Percentiles rank a stretch among this genome's conserved stretches.
These are phyloP conservation scores for Candida neerlandica DNA, from an alignment of 1,139 yeast genomes.

Conservation along the genomic window DNA sequence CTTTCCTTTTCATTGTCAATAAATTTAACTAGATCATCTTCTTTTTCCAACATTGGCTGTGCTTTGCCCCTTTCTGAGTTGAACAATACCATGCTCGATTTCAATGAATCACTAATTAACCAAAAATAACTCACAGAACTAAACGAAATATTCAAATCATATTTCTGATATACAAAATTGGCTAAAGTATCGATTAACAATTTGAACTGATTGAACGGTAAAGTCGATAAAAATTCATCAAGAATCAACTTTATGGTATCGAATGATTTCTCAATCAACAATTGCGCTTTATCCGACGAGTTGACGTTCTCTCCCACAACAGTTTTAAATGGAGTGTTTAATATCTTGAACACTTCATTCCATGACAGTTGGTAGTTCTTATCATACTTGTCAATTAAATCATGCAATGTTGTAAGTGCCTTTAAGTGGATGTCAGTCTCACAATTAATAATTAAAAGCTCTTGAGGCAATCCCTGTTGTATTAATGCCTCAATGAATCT, in stretches of 20 bases:
- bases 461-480: conserved; percentile 40
- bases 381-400: conserved; percentile 72
- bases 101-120: conserved; percentile 80
- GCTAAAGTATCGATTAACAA: conserved; percentile 70
- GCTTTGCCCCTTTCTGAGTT: conserved; percentile 17
- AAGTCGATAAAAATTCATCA: conserved; percentile 74
- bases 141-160: conserved; percentile 83
- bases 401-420: conserved; percentile 63
- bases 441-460: conserved; percentile 47
- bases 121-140: conserved; percentile 91
- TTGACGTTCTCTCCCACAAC: conserved; percentile 18
- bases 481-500: conserved; percentile 35
- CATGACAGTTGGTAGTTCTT: conserved; percentile 61
- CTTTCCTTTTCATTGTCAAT: conserved; percentile 21
- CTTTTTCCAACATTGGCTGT: conserved; percentile 16
- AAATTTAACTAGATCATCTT: conserved; percentile 22
- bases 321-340: conserved; percentile 65
- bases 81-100: conserved; percentile 28
- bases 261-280: conserved; percentile 65
- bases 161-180: conserved; percentile 68
- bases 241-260: conserved; percentile 80
- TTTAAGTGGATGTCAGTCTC: conserved; percentile 71
- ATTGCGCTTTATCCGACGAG: conserved; percentile 39
- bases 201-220: conserved; percentile 66
- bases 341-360: conserved; percentile 68